Conservation (phyloP, 352 stramenopile genomes). For the Globisporangium cederbergense region DNA sequence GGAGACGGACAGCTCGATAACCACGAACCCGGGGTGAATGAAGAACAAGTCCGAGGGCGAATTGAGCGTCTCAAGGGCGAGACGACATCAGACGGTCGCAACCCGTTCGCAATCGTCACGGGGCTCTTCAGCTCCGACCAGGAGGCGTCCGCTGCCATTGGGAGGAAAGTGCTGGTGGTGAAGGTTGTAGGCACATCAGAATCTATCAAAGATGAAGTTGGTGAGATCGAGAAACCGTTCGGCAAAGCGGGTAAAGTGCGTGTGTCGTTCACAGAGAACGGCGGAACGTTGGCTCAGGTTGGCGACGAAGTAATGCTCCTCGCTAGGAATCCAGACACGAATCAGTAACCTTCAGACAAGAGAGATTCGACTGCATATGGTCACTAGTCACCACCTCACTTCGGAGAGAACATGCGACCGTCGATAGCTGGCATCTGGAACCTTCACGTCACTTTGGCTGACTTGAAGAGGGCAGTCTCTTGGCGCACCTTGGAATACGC, state of each 20-base stretch:
- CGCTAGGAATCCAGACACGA: neutral
- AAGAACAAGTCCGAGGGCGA: conserved; percentile 12
- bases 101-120: conserved; percentile 58
- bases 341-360: neutral
- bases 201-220: conserved; percentile 24
- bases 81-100: conserved; percentile 52
- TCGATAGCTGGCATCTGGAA: neutral
- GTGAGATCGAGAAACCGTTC: conserved; percentile 66
- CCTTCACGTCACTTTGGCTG: neutral
- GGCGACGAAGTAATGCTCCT: conserved; percentile 34
- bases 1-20: neutral
- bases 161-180: conserved; percentile 22
- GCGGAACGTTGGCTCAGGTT: conserved; percentile 45
- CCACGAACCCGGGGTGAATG: neutral
- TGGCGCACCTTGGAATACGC: neutral
- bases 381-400: too few relatives aligned
- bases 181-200: neutral
- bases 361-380: neutral
- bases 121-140: conserved; percentile 51
- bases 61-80: conserved; percentile 74
- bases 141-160: conserved; percentile 33
- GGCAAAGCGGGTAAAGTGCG: conserved; percentile 77
- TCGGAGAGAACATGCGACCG: neutral
- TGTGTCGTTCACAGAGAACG: conserved; percentile 36
- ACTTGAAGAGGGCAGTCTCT: neutral